A percentile compares a stretch with the other conserved stretches of the same genome.
phyloP scores from a whole-genome alignment of 352 stramenopile species.

The Saprolegnia diclina region DNA sequence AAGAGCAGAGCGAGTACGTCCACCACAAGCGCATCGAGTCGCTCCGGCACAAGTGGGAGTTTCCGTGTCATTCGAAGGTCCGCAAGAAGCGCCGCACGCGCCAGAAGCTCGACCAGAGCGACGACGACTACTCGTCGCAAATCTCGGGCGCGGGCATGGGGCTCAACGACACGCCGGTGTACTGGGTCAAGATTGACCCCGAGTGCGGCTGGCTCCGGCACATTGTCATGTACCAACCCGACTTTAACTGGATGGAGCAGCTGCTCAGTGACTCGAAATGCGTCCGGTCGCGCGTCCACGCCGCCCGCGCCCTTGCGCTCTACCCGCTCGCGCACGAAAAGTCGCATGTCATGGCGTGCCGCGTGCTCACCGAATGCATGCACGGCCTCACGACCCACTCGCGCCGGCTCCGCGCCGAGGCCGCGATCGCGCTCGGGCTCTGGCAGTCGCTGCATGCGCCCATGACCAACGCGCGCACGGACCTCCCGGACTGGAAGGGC shows the following conservation, averaged over 20 bases:
- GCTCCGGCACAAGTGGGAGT: constrained; percentile 82
- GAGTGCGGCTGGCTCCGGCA: constrained; percentile 69
- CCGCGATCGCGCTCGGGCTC: constrained; percentile 64
- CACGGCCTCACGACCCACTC: constrained; percentile 79
- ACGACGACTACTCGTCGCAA: constrained; percentile 59
- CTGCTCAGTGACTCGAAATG: constrained; percentile 71
- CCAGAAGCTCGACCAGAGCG: constrained; percentile 65
- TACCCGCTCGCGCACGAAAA: constrained; percentile 81
- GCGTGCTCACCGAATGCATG: constrained; percentile 81
- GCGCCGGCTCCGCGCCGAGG: constrained; percentile 61
- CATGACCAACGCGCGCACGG: constrained; percentile 72
- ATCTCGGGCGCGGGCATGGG: constrained; percentile 53
- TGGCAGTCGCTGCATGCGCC: constrained; percentile 83
- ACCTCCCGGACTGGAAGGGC: constrained; percentile 75
- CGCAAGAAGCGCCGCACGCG: constrained; percentile 81
- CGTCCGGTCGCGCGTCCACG: constrained; percentile 72
- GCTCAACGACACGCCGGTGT: constrained; percentile 80
- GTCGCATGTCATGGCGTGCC: constrained; percentile 80
- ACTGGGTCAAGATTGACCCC: constrained; percentile 83
- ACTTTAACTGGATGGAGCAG: constrained; percentile 88
- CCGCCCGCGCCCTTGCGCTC: constrained; percentile 59
- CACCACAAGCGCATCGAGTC: constrained; percentile 80
- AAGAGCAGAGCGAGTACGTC: constrained; percentile 77
- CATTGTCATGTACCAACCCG: constrained; percentile 80
- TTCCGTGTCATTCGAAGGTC: constrained; percentile 79